Base-by-base conservation (phyloP, 192 early-diverging fungal genomes). In the Coemansia sp. region DNA sequence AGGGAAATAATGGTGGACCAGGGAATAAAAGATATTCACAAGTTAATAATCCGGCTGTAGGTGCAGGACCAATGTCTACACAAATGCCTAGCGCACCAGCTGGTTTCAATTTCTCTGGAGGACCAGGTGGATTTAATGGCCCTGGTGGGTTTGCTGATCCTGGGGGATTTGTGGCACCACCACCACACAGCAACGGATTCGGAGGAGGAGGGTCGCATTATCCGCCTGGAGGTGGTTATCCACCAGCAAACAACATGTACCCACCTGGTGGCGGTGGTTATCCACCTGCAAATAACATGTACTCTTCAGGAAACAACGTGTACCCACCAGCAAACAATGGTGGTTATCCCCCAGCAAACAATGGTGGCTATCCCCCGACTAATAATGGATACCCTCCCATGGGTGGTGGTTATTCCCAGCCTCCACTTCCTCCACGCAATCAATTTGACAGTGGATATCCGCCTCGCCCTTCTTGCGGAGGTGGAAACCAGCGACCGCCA, bases 31-130 rank as follows among this genome's bases (percentile, higher is more conserved):
- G 42, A 19, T 46, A 46, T 46, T 46, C 39, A 46, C 39, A 46
- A 14, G 11, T 46, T 6, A 75, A 75, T 60, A 79, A 79, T 57
- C 71, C 76, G 8, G 21, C 67, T 5, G 76, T 79, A 5, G 76
- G 76, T 17, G 27, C 29, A 6, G 76, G 76, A 7, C 51, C 51
- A 1, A 24, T 65, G 55, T 32, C 53, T 14, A 58, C 52, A 56
- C n/a, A 21, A 9, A 79, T 79, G 76, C 76, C 76, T 9, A 61
- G 32, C 11, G 61, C 54, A 5, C 65, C 75, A 21, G 62, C 50
- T 24, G 68, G 61, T 2, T 69, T 69, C n/a, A 53, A 32, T 59
- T 29, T 19, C 9, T 31, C 63, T 32, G 64, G 64, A 29, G 42
- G 61, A 20, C 58, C 57, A 22, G 51, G 59, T 19, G 67, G 59